Conservation (phyloP, 2,329 filamentous ascomycete species). For the Colletotrichum euphorbiae region DNA sequence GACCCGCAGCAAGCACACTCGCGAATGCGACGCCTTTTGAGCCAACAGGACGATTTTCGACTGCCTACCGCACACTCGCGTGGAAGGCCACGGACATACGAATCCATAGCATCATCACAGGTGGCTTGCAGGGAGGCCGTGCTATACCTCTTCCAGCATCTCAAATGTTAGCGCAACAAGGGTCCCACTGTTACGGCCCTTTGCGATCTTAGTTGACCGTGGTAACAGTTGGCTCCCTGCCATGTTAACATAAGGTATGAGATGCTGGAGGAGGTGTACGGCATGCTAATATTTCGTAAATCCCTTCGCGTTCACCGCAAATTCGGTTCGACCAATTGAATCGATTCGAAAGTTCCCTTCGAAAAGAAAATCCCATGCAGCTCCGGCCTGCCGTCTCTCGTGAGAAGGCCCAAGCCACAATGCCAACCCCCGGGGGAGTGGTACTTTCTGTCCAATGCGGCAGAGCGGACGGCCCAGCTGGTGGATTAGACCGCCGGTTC, state of each 20-base stretch:
- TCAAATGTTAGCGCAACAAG: no score
- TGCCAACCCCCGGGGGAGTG: neutral
- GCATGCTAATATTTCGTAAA: conserved; percentile 24
- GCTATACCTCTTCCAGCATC: no score
- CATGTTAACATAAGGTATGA: no score
- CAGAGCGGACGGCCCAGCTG: conserved; percentile 17
- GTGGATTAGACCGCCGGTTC: conserved; percentile 32
- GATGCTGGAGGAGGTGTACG: no score
- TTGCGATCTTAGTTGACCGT: no score
- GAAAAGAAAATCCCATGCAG: conserved; percentile 7
- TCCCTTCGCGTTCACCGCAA: conserved; percentile 23
- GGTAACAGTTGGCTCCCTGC: no score
- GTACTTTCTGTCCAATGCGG: neutral
- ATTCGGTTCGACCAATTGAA: conserved; percentile 15
- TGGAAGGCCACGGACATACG: conserved; percentile 10
- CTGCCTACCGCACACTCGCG: conserved; percentile 13
- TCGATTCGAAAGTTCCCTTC: neutral
- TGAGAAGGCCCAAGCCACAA: conserved; percentile 26
- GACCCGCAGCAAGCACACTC: neutral
- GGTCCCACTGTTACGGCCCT: no score
- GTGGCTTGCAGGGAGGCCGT: conserved; percentile 28
- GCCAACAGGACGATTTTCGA: conserved; percentile 10
- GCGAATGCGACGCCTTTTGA: conserved; percentile 15
- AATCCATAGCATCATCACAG: conserved; percentile 34
- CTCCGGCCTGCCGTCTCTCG: conserved; percentile 15